Percentiles rank a stretch among this genome's conserved stretches.
phyloP scores from a whole-genome alignment of 139 green algal genomes.

The Chlamydomonas sphaeroides region DNA sequence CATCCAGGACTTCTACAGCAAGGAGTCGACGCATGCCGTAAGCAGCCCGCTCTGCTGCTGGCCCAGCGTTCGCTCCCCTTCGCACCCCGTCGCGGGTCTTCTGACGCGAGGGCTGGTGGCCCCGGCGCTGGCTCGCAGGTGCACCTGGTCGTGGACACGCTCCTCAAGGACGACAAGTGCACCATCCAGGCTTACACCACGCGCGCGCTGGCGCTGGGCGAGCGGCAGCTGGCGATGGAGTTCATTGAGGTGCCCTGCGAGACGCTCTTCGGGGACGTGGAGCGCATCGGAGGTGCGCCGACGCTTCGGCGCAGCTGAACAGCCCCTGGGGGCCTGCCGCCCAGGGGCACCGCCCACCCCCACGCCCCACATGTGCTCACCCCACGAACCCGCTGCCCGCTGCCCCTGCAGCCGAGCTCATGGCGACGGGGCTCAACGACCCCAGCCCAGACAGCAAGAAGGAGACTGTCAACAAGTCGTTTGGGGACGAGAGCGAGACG shows the following conservation, averaged over 20 bases:
- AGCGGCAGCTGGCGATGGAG: slow-evolving; percentile 79
- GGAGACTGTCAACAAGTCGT: slow-evolving; percentile 45
- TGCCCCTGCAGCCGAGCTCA: slow-evolving; percentile 68
- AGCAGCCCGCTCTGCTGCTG: too few species aligned
- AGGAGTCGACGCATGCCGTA: slow-evolving; percentile 71
- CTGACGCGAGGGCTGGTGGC: too few species aligned
- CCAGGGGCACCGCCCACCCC: too few species aligned
- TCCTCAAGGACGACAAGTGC: slow-evolving; percentile 65
- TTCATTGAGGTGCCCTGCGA: slow-evolving; percentile 91
- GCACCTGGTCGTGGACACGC: slow-evolving; percentile 90
- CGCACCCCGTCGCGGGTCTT: too few species aligned
- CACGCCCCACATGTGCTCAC: too few species aligned
- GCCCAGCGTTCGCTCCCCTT: too few species aligned
- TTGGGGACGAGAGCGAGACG: slow-evolving; percentile 76
- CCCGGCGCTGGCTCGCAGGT: too few species aligned
- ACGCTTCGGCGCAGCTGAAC: too few species aligned
- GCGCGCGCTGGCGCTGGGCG: slow-evolving; percentile 48
- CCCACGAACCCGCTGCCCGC: neutral
- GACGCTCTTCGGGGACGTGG: slow-evolving; percentile 78
- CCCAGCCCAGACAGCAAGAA: slow-evolving; percentile 29
- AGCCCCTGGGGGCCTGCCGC: too few species aligned
- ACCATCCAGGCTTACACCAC: slow-evolving; percentile 79
- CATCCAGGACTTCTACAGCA: slow-evolving; percentile 93
- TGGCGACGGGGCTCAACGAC: slow-evolving; percentile 56
- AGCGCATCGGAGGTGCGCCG: slow-evolving; percentile 80